A percentile compares a stretch with the other conserved stretches of the same genome.
phyloP scores from a whole-genome alignment of 352 stramenopile genomes.

The Globisporangium viniferum region DNA sequence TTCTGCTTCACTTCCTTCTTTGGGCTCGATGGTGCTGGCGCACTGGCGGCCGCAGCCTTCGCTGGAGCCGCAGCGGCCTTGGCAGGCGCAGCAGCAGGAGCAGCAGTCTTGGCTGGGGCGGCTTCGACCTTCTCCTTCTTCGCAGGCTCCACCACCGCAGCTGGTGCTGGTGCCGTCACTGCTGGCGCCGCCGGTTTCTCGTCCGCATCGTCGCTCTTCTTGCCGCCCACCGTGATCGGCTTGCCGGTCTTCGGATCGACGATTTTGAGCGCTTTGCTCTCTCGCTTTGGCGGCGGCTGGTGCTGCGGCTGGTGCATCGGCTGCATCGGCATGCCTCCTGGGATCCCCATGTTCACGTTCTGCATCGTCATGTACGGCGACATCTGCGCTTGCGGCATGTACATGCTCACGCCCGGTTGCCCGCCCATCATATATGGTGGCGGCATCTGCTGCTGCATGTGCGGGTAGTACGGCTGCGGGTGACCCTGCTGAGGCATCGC shows the following conservation, averaged over 20 bases:
- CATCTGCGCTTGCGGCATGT: constrained; percentile 23
- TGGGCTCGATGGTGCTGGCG: constrained; percentile 10
- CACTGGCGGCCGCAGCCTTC: constrained; percentile 4
- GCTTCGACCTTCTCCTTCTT: constrained; percentile 12
- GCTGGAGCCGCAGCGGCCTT: constrained; percentile 6
- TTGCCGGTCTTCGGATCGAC: constrained; percentile 17
- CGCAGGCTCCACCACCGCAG: constrained; percentile 8
- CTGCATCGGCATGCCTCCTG: constrained; percentile 34
- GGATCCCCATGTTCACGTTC: constrained; percentile 44
- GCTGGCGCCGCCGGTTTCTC: background rate
- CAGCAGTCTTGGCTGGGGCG: constrained; percentile 4
- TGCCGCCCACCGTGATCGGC: constrained; percentile 4
- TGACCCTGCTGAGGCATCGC: constrained; percentile 28
- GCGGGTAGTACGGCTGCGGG: constrained; percentile 42
- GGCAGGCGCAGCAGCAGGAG: constrained; percentile 9
- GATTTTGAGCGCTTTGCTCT: constrained; percentile 47
- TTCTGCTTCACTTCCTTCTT: constrained; percentile 20
- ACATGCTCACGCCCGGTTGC: constrained; percentile 35
- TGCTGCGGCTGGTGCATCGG: constrained; percentile 21
- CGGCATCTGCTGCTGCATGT: constrained; percentile 32
- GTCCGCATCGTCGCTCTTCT: constrained; percentile 11
- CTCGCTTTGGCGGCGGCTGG: constrained; percentile 40
- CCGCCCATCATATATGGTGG: constrained; percentile 47
- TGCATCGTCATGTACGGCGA: constrained; percentile 38
- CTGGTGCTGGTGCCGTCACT: background rate